Conservation (phyloP, 2,329 filamentous ascomycete genomes). For the Ophiostoma quercus region DNA sequence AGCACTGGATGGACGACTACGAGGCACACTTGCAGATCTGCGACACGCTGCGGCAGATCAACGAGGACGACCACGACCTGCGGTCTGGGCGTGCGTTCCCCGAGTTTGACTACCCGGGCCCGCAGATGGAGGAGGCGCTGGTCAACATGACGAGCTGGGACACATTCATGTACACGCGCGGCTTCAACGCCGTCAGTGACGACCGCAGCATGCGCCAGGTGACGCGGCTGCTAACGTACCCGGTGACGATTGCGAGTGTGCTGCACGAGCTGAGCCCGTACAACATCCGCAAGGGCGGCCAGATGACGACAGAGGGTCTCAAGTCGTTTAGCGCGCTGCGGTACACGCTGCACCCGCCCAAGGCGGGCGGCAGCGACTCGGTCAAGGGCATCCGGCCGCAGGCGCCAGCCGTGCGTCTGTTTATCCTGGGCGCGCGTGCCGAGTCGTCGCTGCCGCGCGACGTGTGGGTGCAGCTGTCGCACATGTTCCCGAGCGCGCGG, state of each 20-base stretch:
- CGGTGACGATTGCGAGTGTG: constrained; percentile 83
- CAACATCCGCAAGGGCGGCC: constrained; percentile 65
- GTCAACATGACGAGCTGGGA: constrained; percentile 99
- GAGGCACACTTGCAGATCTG: constrained; percentile 89
- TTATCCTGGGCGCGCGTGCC: constrained; percentile 90
- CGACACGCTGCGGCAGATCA: constrained; percentile 84
- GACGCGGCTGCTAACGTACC: constrained; percentile 88
- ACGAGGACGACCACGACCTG: constrained; percentile 96
- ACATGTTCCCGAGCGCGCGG: constrained; percentile 87
- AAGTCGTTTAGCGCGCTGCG: constrained; percentile 91
- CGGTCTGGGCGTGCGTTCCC: constrained; percentile 85
- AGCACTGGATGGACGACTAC: constrained; percentile 95
- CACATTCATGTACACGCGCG: constrained; percentile 86
- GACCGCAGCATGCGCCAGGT: constrained; percentile 89
- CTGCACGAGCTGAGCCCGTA: constrained; percentile 95
- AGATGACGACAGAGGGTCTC: constrained; percentile 79
- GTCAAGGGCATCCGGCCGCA: constrained; percentile 77
- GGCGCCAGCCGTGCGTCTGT: constrained; percentile 83
- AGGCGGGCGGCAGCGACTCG: constrained; percentile 64
- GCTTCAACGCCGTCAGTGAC: constrained; percentile 85
- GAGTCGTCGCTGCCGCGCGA: constrained; percentile 93
- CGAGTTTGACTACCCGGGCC: constrained; percentile 85
- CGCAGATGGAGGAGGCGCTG: constrained; percentile 85
- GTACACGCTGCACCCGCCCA: constrained; percentile 87
- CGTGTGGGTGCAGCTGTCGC: constrained; percentile 88